Base-by-base conservation (phyloP, 192 early-diverging fungal genomes). In the Rhizoclosmatium sp. region DNA sequence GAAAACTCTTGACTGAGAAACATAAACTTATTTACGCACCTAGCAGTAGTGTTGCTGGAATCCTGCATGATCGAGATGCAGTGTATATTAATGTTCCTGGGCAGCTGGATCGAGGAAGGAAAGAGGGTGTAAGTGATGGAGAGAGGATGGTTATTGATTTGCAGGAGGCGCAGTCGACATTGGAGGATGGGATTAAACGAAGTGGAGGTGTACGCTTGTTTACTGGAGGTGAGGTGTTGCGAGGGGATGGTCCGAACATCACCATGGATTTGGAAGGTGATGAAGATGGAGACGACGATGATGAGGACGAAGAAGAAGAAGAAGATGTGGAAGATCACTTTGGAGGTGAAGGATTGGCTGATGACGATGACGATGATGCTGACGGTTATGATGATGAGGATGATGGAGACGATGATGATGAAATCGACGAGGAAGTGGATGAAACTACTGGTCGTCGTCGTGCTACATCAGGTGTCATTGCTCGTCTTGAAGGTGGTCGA, bases 61-160 rank as follows among this genome's bases (percentile, higher is more conserved):
- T 99, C 69, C 92, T 98, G 91, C 98, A 98, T 86, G 98, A 99
- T 84, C 98, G 96, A 85, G 98, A 99, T 87, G 98, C 97, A 4
- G 95, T 99, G 31, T 99, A 99, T 80, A 97, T 99, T 79, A 95
- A 97, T 69, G 93, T 99, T 23, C 94, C 94, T 42, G 97, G 95
- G 49, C 87, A 89, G 47, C 94, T 94, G 78, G 75, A 76, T 91
- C 91, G 42, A 89, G 90, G 76, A 85, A 88, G 78, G 85, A 81
- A 75, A 80, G 59, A 86, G 82, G 54, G 83, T 82, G 42, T 82
- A 67, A 49, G 90, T 87, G 47, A 84, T 90, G 98, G 98, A 23
- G 96, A 99, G 79, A 89, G 91, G 71, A 94, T 99, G 92, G 96
- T 99, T 31, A 92, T 93, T 79, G 91, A 95, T 76, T 84, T 99